Base-by-base conservation (phyloP, 192 early-diverging fungal genomes). In the Funneliformis geosporum region DNA sequence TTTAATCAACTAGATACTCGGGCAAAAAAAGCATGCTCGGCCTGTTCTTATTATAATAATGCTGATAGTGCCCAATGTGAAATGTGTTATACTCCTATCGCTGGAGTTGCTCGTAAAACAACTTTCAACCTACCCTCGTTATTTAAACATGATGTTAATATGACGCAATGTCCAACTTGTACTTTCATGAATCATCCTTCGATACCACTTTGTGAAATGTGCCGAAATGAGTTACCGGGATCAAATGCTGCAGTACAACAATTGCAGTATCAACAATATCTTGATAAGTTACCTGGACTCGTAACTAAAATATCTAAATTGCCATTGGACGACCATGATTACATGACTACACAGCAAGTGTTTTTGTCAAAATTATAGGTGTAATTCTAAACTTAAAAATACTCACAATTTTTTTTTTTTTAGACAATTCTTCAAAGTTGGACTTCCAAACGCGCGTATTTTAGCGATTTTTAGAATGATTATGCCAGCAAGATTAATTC, bases 71-170 rank as follows among this genome's bases (percentile, higher is more conserved):
- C 5, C 5, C 70, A 72, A 55, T 72, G 70, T 33, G 70, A 72
- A 46, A 72, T 72, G 70, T 72, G 70, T 16, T 72, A 47, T 72
- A 12, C 14, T 28, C 46, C 70, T 47, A 47, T 72, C 8, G 44
- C 11, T 18, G 40, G 50, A 12, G 1, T 18, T 55, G 5, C 21
- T 21, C 50, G 50, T 55, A 55, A 55, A 55, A 7, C 50, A 18
- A 21, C 16, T 55, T 55, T 55, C 18, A 21, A 16, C 6, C 27
- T 47, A 25, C 42, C 43, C 4, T 47, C 23, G 10, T 47, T 47
- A 27, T 23, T 40, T 11, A 10, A 18, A 28, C 21, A 33, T 4
- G 44, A 72, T 11, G 23, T 14, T 23, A 11, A 69, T 42, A 69
- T 23, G 39, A 23, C 23, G 14, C 70, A 72, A 46, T 72, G 70